Base-by-base conservation (phyloP, 169 alveolate genomes). In the Plasmodium gaboni region DNA sequence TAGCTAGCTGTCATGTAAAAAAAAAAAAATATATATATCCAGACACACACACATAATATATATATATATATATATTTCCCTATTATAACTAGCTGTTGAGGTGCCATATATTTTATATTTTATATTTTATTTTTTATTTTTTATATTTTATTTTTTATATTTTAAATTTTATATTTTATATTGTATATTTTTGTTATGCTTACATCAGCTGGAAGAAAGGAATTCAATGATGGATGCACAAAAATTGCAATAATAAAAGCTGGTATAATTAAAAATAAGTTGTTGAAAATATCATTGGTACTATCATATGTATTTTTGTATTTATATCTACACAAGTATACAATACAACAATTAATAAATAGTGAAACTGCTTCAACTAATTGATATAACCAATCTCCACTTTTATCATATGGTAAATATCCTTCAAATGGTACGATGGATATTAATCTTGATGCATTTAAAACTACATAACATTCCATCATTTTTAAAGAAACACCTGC, bases 361-460 rank as follows among this genome's bases (percentile, higher is more conserved):
- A 97, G 86, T 38, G 96, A 94, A 61, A 95, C 59, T 5, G 97
- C 95, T 94, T 97, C 99, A 28, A 97, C 92, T 15, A 95, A 68
- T 76, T 97, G 99, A 88, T 97, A 97, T 42, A 97, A 92, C 98
- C 98, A 97, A 73, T 97, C 99, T 6, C 99, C 99, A 42, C 97
- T 93, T n/a, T 97, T 73, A 69, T 97, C 99, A 53, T 97, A 95
- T 13, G 99, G 99, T 15, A 97, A 86, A 70, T 97, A 97, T 95
- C 99, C 98, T 65, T 97, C 99, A 78, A 93, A 97, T 7, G 98
- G 98, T 6, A 97, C 87, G 59, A 97, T 97, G 46, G 99, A 96
- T 57, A 95, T 53, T 28, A 97, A 93, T 51, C 99, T 74, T 13
- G 97, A 92, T 32, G 92, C 91, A 57, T 95, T 93, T 28, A 97